Evolutionary conservation across 192 early-diverging fungal genomes (phyloP).

Genomic region (Entrophospora sp.): DNA sequence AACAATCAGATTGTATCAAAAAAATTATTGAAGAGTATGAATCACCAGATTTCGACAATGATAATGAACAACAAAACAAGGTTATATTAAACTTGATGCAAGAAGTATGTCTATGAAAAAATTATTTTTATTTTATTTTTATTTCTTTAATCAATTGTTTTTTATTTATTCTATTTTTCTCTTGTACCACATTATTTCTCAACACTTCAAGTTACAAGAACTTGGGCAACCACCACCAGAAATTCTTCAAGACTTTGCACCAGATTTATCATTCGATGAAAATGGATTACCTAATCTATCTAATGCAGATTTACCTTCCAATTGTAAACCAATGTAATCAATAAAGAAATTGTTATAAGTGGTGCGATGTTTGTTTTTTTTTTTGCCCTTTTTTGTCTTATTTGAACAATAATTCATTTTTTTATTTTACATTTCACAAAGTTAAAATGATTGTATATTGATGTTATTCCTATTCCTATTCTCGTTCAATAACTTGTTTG

Average conservation of each 20-base stretch:
- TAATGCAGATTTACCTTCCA: conserved; percentile 31
- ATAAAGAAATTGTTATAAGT: too few species aligned
- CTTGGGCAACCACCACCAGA: conserved; percentile 90
- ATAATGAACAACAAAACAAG: conserved; percentile 57
- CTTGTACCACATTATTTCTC: too few species aligned
- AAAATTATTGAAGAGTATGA: conserved; percentile 84
- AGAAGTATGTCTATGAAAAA: conserved; percentile 43
- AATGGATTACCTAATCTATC: conserved; percentile 55
- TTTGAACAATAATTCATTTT: too few species aligned
- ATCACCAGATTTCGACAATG: conserved; percentile 53
- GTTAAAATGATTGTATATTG: too few species aligned
- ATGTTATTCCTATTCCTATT: too few species aligned
- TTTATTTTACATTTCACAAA: too few species aligned
- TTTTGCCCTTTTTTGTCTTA: too few species aligned
- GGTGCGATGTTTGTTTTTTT: too few species aligned
- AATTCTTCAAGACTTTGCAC: conserved; percentile 82
- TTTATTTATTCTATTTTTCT: not conserved
- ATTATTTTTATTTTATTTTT: too few species aligned
- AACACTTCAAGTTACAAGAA: conserved; percentile 89
- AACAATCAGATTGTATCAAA: conserved; percentile 68
- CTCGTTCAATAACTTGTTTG: too few species aligned
- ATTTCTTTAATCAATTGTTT: not conserved
- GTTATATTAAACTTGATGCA: conserved; percentile 88
- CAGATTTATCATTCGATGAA: conserved; percentile 78
- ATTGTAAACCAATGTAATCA: conserved; percentile 23